Percentiles rank a stretch among this genome's conserved stretches.
Evolutionary conservation across 495 filamentous ascomycete species (phyloP).

Genomic region (Tetracladium setigerum): DNA sequence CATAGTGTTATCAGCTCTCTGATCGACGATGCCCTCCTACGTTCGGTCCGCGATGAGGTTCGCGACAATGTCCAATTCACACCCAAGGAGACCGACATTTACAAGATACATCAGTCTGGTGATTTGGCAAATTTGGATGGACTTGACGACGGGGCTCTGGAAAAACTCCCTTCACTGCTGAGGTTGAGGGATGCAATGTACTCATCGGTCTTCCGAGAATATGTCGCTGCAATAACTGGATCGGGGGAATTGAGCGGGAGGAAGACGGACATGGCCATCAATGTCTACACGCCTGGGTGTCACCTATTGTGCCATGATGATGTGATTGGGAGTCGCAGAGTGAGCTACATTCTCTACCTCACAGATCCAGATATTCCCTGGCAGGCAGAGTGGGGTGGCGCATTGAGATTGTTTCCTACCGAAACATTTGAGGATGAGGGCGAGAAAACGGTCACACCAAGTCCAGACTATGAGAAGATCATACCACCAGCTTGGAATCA

Average conservation of each 20-base stretch:
- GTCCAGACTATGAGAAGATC: conserved; percentile 61
- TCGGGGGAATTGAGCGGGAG: conserved; percentile 80
- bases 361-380: conserved; percentile 88
- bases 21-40: conserved; percentile 72
- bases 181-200: conserved; percentile 89
- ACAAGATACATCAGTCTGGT: conserved; percentile 98
- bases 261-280: conserved; percentile 99
- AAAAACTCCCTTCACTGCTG: conserved; percentile 76
- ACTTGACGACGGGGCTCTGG: conserved; percentile 72
- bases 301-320: conserved; percentile 97
- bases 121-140: conserved; percentile 96
- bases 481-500: conserved; percentile 97
- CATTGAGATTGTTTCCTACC: conserved; percentile 82
- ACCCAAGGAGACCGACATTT: conserved; percentile 98
- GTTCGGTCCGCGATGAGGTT: conserved; percentile 82
- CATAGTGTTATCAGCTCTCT: conserved; percentile 81
- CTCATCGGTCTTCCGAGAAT: conserved; percentile 80
- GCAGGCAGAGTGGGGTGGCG: conserved; percentile 91
- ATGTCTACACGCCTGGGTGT: conserved; percentile 93
- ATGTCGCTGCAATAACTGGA: conserved; percentile 74
- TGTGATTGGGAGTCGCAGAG: conserved; percentile 86
- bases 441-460: conserved; percentile 60
- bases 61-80: conserved; percentile 85
- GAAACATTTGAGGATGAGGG: conserved; percentile 53
- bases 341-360: conserved; percentile 96